phyloP scores from a whole-genome alignment of 768 basidiomycete species.

The Suillus bovinus region DNA sequence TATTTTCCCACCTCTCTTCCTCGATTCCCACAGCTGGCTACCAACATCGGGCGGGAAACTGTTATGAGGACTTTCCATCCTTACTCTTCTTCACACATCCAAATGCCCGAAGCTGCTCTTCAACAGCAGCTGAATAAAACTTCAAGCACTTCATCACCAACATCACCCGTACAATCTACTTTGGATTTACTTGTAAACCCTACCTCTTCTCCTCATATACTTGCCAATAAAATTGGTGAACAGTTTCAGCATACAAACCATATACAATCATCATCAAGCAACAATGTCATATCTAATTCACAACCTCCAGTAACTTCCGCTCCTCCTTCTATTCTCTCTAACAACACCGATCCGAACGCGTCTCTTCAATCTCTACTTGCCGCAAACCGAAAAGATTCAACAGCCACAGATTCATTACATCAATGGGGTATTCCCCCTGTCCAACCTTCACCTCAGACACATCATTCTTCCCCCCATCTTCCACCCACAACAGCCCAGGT shows the following conservation, averaged over 20 bases:
- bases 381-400: slow-evolving; percentile 33
- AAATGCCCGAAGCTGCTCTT: slow-evolving; percentile 42
- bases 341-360: slow-evolving; percentile 40
- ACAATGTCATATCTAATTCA: slow-evolving; percentile 31
- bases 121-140: slow-evolving; percentile 25
- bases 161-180: slow-evolving; percentile 40
- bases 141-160: slow-evolving; percentile 45
- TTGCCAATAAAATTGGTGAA: slow-evolving; percentile 34
- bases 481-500: slow-evolving; percentile 41
- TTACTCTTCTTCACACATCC: slow-evolving; percentile 42
- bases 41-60: slow-evolving; percentile 40
- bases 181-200: slow-evolving; percentile 40
- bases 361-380: slow-evolving; percentile 42
- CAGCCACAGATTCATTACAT: slow-evolving; percentile 32
- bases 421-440: slow-evolving; percentile 37
- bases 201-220: slow-evolving; percentile 26
- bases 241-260: slow-evolving; percentile 32
- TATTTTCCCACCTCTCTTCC: slow-evolving; percentile 47
- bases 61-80: slow-evolving; percentile 46
- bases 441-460: slow-evolving; percentile 25
- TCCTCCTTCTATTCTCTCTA: slow-evolving; percentile 36
- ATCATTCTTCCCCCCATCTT: slow-evolving; percentile 32
- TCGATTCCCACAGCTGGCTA: slow-evolving; percentile 48
- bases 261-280: slow-evolving; percentile 22
- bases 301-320: slow-evolving; percentile 33